phyloP scores from a whole-genome alignment of 1,284 basidiomycete genomes.

The Testicularia cyperi region DNA sequence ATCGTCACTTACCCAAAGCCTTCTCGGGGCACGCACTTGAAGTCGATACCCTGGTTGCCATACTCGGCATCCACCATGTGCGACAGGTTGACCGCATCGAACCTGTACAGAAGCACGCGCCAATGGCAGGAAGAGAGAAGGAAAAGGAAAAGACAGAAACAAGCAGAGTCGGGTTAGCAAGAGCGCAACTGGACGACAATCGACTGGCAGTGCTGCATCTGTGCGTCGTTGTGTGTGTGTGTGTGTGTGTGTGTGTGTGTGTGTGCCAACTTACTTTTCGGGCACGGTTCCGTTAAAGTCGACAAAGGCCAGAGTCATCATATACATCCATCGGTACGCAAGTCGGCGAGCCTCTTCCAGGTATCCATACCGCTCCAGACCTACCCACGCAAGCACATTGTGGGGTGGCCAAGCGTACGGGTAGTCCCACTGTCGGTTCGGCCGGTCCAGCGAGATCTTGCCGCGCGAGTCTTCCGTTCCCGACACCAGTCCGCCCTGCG shows the following conservation, averaged over 20 bases:
- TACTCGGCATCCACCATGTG: constrained; percentile 97
- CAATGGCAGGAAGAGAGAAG: neutral
- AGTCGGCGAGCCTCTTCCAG: constrained; percentile 87
- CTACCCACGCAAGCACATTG: constrained; percentile 82
- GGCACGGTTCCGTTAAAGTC: constrained; percentile 97
- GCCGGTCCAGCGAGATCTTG: constrained; percentile 88
- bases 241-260: too few relatives aligned
- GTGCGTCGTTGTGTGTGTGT: too few relatives aligned
- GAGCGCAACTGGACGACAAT: too few relatives aligned
- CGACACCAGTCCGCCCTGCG: constrained; percentile 89
- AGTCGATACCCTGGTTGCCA: constrained; percentile 96
- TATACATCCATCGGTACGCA: constrained; percentile 94
- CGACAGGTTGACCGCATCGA: constrained; percentile 90
- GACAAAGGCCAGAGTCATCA: constrained; percentile 64
- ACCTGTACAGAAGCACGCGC: constrained; percentile 66
- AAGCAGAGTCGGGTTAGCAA: too few relatives aligned
- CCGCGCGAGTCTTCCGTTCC: constrained; percentile 96
- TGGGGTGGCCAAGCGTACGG: constrained; percentile 74
- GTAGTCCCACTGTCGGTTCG: constrained; percentile 93
- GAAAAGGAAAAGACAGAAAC: neutral
- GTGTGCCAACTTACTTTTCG: constrained; percentile 77
- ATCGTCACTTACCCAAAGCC: constrained; percentile 99
- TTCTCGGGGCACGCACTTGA: constrained; percentile 82
- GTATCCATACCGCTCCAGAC: constrained; percentile 92
- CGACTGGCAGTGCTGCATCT: too few relatives aligned